These are phyloP conservation scores for Carex parvula DNA, from an alignment of 176 grass and related monocot species.

Conservation along the genomic window DNA sequence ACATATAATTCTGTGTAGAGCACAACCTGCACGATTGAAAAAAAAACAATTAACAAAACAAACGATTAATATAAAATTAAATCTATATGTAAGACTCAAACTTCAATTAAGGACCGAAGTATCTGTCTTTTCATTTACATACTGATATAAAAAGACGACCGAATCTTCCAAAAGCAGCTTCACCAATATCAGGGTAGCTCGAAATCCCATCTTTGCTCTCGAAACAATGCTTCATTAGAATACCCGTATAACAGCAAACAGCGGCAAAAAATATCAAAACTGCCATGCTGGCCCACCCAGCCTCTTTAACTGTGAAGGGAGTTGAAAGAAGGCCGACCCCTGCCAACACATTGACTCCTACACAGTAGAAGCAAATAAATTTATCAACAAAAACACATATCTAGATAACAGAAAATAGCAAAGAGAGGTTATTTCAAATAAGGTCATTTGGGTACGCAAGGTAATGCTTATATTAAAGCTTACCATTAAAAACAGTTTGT, in stretches of 20 bases:
- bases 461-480: background rate
- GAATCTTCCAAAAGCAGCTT: conserved; percentile 87
- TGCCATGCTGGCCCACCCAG: conserved; percentile 69
- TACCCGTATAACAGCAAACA: conserved; percentile 75
- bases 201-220: conserved; percentile 87
- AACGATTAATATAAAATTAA: conserved; percentile 22
- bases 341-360: conserved; percentile 83
- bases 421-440: background rate
- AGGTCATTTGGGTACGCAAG: background rate
- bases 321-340: conserved; percentile 91
- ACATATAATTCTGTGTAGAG: conserved; percentile 88
- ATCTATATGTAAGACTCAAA: conserved; percentile 3
- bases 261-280: conserved; percentile 55
- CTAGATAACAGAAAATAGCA: conserved; percentile 6
- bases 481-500: conserved; percentile 97
- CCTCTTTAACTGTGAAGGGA: conserved; percentile 72
- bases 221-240: conserved; percentile 78
- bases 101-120: background rate
- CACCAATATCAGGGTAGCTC: conserved; percentile 91
- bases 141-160: conserved; percentile 78
- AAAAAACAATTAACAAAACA: conserved; percentile 28
- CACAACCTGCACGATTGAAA: conserved; percentile 61
- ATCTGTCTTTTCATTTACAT: conserved; percentile 18
- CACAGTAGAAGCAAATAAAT: conserved; percentile 8
- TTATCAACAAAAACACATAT: background rate